Conservation (phyloP, 1,284 basidiomycete species). For the Cryptococcus sp. region DNA sequence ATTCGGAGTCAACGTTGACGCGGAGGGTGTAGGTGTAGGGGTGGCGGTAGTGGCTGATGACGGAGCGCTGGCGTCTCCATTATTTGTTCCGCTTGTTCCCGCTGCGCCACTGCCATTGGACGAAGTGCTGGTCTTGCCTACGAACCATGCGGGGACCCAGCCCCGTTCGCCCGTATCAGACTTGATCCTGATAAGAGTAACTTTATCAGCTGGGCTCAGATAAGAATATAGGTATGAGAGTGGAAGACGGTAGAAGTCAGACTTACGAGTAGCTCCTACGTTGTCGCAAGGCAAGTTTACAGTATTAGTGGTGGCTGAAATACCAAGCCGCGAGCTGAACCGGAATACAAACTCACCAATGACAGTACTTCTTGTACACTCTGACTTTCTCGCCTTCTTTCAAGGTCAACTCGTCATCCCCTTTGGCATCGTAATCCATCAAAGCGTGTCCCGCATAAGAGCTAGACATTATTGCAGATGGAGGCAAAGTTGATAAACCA, state of each 20-base stretch:
- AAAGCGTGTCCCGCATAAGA: slow-evolving; percentile 91
- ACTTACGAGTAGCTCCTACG: slow-evolving; percentile 17
- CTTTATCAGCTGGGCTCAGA: not conserved
- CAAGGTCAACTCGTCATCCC: slow-evolving; percentile 83
- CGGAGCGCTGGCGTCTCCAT: not conserved
- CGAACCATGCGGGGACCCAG: slow-evolving; percentile 71
- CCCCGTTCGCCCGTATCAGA: slow-evolving; percentile 83
- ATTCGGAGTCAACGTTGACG: too few species aligned
- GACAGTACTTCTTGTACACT: slow-evolving; percentile 96
- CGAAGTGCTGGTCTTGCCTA: slow-evolving; percentile 37
- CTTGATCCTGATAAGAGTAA: slow-evolving; percentile 62
- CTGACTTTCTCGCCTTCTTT: slow-evolving; percentile 80
- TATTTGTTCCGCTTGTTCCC: not conserved
- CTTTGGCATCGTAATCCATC: slow-evolving; percentile 91
- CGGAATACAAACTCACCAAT: slow-evolving; percentile 73
- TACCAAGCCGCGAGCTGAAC: not conserved
- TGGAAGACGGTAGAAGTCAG: not conserved
- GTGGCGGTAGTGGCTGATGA: not conserved
- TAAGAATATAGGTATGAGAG: too few species aligned
- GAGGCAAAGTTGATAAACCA: slow-evolving; percentile 67
- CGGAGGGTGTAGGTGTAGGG: not conserved
- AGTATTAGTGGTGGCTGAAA: not conserved
- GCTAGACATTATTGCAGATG: slow-evolving; percentile 83
- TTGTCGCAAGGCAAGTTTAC: slow-evolving; percentile 11
- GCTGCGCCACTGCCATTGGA: not conserved